Conservation (phyloP, 768 basidiomycete genomes). For the Boletus tomentosulus region DNA sequence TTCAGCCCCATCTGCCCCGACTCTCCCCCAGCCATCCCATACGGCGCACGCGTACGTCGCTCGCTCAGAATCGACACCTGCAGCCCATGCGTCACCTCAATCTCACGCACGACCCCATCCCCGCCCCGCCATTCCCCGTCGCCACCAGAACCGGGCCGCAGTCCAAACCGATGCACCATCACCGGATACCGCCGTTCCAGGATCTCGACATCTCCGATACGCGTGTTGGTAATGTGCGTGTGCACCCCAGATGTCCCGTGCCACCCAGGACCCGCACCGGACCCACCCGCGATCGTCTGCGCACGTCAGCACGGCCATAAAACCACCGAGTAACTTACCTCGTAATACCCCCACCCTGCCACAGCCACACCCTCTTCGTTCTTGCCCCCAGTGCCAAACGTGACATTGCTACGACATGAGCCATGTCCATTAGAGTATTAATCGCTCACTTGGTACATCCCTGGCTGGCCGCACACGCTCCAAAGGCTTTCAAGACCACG, state of each 20-base stretch:
- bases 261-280: conserved; percentile 86
- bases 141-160: conserved; percentile 68
- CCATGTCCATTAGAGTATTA: too few relatives aligned
- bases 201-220: conserved; percentile 91
- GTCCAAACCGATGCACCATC: conserved; percentile 78
- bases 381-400: conserved; percentile 88
- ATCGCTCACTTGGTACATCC: conserved; percentile 81
- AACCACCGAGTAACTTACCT: conserved; percentile 37
- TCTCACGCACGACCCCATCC: conserved; percentile 78
- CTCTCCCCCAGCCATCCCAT: conserved; percentile 79
- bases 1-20: conserved; percentile 71
- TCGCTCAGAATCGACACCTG: conserved; percentile 89
- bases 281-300: conserved; percentile 87
- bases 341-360: conserved; percentile 89
- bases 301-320: not conserved
- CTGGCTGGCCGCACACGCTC: conserved; percentile 88
- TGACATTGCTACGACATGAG: conserved; percentile 60
- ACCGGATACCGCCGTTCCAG: conserved; percentile 92
- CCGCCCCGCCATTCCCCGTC: conserved; percentile 73
- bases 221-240: conserved; percentile 90
- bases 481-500: conserved; percentile 89
- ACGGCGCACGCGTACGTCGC: conserved; percentile 83
- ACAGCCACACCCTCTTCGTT: conserved; percentile 68
- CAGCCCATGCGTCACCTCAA: conserved; percentile 77
- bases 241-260: conserved; percentile 92